phyloP scores from a whole-genome alignment of 257 asterid genomes.

The Jacaranda mimosifolia region DNA sequence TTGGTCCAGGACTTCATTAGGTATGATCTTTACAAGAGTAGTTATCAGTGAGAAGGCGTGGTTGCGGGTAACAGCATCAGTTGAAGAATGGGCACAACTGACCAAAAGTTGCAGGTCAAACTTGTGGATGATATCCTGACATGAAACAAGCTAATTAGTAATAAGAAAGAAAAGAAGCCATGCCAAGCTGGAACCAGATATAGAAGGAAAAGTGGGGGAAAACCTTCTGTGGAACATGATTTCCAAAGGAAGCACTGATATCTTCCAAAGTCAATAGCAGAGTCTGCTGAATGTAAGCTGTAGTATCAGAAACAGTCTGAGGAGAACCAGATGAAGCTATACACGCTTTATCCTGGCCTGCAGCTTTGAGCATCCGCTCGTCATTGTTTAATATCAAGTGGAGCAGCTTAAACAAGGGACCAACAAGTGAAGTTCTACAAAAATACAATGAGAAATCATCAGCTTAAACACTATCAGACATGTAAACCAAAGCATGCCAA shows the following conservation, averaged over 20 bases:
- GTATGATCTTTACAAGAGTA: constrained; percentile 71
- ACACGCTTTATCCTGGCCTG: constrained; percentile 45
- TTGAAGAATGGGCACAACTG: constrained; percentile 76
- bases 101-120: constrained; percentile 72
- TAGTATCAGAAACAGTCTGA: constrained; percentile 47
- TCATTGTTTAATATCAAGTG: constrained; percentile 50
- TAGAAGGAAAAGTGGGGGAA: constrained; percentile 30
- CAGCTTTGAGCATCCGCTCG: constrained; percentile 51
- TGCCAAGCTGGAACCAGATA: constrained; percentile 10
- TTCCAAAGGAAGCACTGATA: constrained; percentile 59
- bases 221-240: constrained; percentile 60
- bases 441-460: constrained; percentile 30
- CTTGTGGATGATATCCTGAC: constrained; percentile 55
- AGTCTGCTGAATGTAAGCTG: constrained; percentile 72
- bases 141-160: constrained; percentile 32
- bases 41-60: constrained; percentile 82
- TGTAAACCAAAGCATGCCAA: constrained; percentile 6
- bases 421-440: constrained; percentile 74
- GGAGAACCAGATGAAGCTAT: constrained; percentile 49
- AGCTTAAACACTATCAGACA: constrained; percentile 30
- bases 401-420: constrained; percentile 80
- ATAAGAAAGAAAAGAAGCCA: constrained; percentile 42
- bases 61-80: constrained; percentile 71
- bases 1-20: constrained; percentile 78
- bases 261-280: constrained; percentile 77